Evolutionary conservation across 1,139 yeast genomes (phyloP).

Genomic region (Magnusiomyces suaveolens): DNA sequence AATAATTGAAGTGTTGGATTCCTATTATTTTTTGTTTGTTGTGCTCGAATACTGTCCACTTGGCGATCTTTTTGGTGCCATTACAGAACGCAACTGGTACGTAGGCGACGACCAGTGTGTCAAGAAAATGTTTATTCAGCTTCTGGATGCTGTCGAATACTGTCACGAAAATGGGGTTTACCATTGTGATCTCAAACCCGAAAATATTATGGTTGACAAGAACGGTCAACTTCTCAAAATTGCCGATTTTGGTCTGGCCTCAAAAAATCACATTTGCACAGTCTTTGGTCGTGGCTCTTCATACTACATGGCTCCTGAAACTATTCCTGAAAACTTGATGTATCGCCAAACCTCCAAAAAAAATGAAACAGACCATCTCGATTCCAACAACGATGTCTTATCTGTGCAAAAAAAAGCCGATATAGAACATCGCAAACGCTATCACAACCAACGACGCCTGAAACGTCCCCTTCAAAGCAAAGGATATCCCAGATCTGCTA

Average conservation of each 20-base stretch:
- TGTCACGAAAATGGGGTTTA: conserved; percentile 60
- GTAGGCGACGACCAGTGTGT: conserved; percentile 44
- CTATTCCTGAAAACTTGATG: conserved; percentile 39
- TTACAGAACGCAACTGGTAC: conserved; percentile 58
- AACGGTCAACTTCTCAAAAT: conserved; percentile 51
- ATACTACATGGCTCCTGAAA: conserved; percentile 89
- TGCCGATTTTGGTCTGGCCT: conserved; percentile 86
- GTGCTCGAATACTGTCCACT: conserved; percentile 76
- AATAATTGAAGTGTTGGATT: conserved; percentile 57
- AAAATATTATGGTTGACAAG: conserved; percentile 63
- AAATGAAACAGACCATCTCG: neutral
- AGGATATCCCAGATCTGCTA: conserved; percentile 14
- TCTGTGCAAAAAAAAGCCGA: neutral
- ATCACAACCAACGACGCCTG: neutral
- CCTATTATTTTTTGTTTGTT: conserved; percentile 41
- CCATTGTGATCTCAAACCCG: conserved; percentile 91
- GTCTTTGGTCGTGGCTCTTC: conserved; percentile 79
- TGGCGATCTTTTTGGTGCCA: conserved; percentile 74
- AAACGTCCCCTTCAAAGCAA: conserved; percentile 12
- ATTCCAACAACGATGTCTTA: too few species aligned
- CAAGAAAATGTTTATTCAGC: conserved; percentile 64
- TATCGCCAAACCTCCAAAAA: conserved; percentile 7
- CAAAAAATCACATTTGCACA: conserved; percentile 47
- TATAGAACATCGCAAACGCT: neutral
- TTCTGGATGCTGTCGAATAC: conserved; percentile 60